Percentiles rank a stretch among this genome's conserved stretches.
phyloP scores from a whole-genome alignment of 495 filamentous ascomycete genomes.

The Cudoniella acicularis region DNA sequence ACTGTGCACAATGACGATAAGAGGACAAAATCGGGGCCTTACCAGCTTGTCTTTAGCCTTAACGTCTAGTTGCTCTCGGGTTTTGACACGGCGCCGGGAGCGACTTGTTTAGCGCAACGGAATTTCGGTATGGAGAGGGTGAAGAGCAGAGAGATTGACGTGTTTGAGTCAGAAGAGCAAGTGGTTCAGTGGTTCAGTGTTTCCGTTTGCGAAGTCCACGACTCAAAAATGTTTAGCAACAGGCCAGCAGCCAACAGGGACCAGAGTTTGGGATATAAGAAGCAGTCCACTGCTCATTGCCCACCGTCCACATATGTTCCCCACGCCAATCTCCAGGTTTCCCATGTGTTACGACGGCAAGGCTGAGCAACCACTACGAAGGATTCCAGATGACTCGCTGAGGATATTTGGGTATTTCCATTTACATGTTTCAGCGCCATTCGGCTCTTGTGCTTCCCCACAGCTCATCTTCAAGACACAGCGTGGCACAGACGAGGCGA shows the following conservation, averaged over 20 bases:
- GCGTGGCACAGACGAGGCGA: not conserved
- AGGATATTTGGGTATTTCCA: not conserved
- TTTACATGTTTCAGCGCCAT: not conserved
- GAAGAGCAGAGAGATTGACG: too few relatives aligned
- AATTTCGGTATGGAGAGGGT: too few relatives aligned
- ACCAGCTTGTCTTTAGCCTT: not conserved
- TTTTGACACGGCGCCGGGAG: too few relatives aligned
- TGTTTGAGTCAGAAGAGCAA: not conserved
- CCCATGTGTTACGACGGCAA: not conserved
- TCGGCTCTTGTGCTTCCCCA: not conserved
- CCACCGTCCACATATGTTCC: too few relatives aligned
- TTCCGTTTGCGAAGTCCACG: too few relatives aligned
- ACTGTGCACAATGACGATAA: slow-evolving; percentile 5
- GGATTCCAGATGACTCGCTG: not conserved
- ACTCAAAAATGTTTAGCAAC: too few relatives aligned
- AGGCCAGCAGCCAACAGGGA: too few relatives aligned
- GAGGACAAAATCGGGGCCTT: not conserved
- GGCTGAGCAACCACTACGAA: not conserved
- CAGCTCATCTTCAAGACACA: not conserved
- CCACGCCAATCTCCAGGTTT: not conserved
- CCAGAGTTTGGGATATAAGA: not conserved
- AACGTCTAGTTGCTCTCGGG: not conserved
- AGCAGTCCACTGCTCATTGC: not conserved
- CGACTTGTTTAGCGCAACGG: too few relatives aligned
- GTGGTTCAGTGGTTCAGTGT: not conserved